A percentile compares a stretch with the other conserved stretches of the same genome.
Conservation (phyloP, 78 protist genomes). For the Cavenderia fasciculata region DNA sequence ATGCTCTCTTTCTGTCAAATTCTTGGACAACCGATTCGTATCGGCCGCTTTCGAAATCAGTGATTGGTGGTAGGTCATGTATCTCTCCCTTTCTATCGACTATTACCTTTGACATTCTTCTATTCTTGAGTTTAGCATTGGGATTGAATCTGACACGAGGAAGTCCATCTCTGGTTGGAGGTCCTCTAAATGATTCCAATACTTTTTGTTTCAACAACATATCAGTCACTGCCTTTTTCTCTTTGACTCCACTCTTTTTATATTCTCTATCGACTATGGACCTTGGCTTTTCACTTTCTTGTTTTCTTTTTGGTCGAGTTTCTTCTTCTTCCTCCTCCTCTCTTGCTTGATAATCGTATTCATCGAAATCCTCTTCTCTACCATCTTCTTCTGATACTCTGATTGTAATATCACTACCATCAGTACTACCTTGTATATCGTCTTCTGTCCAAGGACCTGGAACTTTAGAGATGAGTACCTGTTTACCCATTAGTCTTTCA, state of each 20-base stretch:
- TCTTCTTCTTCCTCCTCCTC: neutral
- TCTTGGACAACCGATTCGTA: constrained; percentile 33
- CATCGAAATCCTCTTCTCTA: neutral
- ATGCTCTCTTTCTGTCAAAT: constrained; percentile 48
- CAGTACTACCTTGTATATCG: too few species aligned
- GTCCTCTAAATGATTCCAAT: constrained; percentile 20
- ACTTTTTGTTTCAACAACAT: constrained; percentile 26
- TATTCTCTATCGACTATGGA: too few species aligned
- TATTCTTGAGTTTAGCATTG: constrained; percentile 26
- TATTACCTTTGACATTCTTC: constrained; percentile 24
- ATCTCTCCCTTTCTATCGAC: constrained; percentile 68
- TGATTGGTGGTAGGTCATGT: constrained; percentile 43
- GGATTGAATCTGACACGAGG: constrained; percentile 70
- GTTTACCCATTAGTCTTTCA: neutral
- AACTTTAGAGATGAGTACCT: neutral
- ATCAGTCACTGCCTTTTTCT: constrained; percentile 37
- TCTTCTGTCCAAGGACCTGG: constrained; percentile 67
- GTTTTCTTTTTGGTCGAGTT: constrained; percentile 13
- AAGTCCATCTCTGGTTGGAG: constrained; percentile 30
- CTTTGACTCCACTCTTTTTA: neutral
- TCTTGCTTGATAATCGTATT: neutral
- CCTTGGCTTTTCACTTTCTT: neutral
- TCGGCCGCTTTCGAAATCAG: constrained; percentile 55
- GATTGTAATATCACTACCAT: neutral
- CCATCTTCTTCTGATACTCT: neutral